Evolutionary conservation across 805 yeast genomes (phyloP), one percentile per base, ranked within the genome.

Genomic region (Metschnikowia proteae): DNA sequence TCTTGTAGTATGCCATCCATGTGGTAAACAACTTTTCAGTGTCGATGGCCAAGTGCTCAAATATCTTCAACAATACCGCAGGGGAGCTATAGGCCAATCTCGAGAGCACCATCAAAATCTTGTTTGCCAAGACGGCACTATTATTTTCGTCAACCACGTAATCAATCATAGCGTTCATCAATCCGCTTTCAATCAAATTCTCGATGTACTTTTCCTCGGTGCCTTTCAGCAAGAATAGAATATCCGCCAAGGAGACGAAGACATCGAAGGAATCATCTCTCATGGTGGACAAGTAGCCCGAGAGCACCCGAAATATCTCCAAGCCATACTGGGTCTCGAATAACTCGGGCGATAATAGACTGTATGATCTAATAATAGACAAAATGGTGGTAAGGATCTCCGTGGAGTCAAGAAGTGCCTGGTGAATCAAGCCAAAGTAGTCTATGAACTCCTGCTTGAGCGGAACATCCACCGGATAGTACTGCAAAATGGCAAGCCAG

Each of bases 401-500:
- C 0, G 97, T 88, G 49, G 87, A 81, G 45, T 80, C 78, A 52
- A 80, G 67, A 36, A 92, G 71, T 0, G 86, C 88, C 47, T 75
- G 71, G 7, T 81, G 71, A 29, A 84, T 64, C 53, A 80, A 66
- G 6, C 78, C 79, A 53, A 85, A 75, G 13, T 78, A 57, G 13
- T 69, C 68, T 3, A 74, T 47, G 27, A 86, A 63, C 33, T 70
- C 71, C 10, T 66, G 62, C 29, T 66, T 66, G 4, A 74, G 68
- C 3, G 41, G 55, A 4, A 52, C 45, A n/a, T 48, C 35, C 4
- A 56, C 35, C 0, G 92, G 87, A 46, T 78, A 78, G 52, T 82
- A 81, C 53, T 81, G 86, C 45, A 89, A 62, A 2, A 86, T 63
- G 1, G 84, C 73, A n/a, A 78, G 71, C 96, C 96, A 89, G 37